Evolutionary conservation across 2,329 filamentous ascomycete genomes (phyloP), one percentile per base, ranked within the genome.

Genomic region (Colletotrichum aenigma): DNA sequence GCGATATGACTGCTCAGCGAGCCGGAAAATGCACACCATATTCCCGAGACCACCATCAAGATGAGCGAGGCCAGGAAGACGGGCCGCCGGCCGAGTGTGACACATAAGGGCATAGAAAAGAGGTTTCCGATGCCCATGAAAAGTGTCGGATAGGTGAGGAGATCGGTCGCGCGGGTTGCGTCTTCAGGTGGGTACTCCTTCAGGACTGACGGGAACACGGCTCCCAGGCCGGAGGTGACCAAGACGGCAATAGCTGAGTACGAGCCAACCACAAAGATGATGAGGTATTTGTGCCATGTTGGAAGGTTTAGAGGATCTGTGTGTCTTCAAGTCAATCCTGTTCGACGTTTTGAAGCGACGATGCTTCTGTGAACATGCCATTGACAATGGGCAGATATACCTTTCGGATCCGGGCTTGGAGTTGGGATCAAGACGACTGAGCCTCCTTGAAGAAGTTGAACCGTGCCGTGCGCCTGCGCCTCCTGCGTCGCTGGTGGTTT

Each of bases 61-160:
- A 81, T 34, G 18, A 78, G 76, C 3, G 82, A 83, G 6, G 76
- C 66, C 8, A 85, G 78, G 48, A 82, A 82, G 3, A 84, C 78
- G 1, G 81, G 79, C 3, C 83, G 81, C 3, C 83, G 80, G 18
- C 83, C 82, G 24, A 84, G 76, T 7, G 81, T 77, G 10, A 81
- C 76, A 9, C 80, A 79, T 9, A 84, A 70, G 9, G 83, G 83
- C 81, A 84, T 83, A 12, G 81, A 79, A 24, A 84, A 73, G 26
- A 84, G 60, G 70, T 81, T 81, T 4, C 80, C 80, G 16, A 81
- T 73, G 36, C 79, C 80, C 78, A 81, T 80, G 76, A 81, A 81
- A 10, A 83, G 78, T 1, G 80, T 78, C 3, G 82, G 82, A 36
- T 80, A 83, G 4, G 81, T 84, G 69, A 84, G 79, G n/a, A 84